Conservation (phyloP, 768 basidiomycete genomes). For the Fomitopsis serialis region DNA sequence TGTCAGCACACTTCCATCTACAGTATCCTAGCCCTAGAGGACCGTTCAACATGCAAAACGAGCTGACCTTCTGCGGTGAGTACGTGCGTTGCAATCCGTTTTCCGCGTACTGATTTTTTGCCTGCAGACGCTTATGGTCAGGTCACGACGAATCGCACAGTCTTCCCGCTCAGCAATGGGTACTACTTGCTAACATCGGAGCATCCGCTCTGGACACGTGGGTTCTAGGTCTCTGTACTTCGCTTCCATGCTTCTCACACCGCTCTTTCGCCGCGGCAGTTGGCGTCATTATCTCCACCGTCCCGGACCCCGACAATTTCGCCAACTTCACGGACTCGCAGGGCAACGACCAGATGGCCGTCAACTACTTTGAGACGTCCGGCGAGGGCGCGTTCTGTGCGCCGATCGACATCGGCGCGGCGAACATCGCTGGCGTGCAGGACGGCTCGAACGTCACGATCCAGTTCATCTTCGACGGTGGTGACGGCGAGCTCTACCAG, state of each 20-base stretch:
- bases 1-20: constrained; percentile 70
- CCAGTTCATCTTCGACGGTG: constrained; percentile 61
- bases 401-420: constrained; percentile 51
- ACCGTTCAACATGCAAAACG: constrained; percentile 51
- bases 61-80: constrained; percentile 66
- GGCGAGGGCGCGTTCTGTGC: constrained; percentile 66
- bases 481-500: constrained; percentile 71
- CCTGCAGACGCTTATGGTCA: constrained; percentile 56
- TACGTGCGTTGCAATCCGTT: not conserved
- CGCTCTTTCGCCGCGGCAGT: constrained; percentile 28
- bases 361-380: constrained; percentile 42
- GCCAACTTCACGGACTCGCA: constrained; percentile 49
- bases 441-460: constrained; percentile 73
- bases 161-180: constrained; percentile 63
- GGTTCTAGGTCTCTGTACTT: constrained; percentile 13
- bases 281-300: constrained; percentile 49
- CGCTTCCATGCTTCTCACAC: not conserved
- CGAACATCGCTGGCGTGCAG: constrained; percentile 43
- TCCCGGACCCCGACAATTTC: constrained; percentile 57
- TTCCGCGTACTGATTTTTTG: not conserved
- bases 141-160: constrained; percentile 49
- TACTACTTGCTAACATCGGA: constrained; percentile 61
- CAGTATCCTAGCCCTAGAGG: constrained; percentile 74
- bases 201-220: constrained; percentile 59
- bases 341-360: constrained; percentile 26